Percentiles rank a stretch among this genome's conserved stretches.
Evolutionary conservation across 805 yeast genomes (phyloP).

Genomic region (Ogataea thermomethanolica): DNA sequence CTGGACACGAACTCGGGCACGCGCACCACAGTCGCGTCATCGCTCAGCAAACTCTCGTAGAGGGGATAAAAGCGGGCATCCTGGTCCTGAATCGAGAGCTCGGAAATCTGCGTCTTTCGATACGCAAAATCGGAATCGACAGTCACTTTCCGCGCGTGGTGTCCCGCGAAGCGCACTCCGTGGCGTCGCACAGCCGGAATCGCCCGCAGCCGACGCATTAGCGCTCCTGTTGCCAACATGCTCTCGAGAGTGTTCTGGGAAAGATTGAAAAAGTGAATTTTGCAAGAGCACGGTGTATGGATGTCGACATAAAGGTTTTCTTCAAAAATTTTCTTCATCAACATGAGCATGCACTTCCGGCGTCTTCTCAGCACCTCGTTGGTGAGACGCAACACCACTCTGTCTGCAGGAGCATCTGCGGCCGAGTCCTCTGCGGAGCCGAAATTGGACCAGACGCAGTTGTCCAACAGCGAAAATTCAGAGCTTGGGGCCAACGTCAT

Average conservation of each 20-base stretch:
- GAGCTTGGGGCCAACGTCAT: conserved; percentile 2
- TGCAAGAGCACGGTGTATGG: conserved; percentile 3
- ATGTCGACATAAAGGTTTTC: conserved; percentile 1
- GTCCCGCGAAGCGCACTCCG: not conserved
- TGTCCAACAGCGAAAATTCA: not conserved
- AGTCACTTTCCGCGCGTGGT: conserved; percentile 12
- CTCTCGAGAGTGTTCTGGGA: not conserved
- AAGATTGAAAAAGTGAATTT: not conserved
- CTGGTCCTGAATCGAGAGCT: conserved; percentile 15
- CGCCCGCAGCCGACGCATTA: too few relatives aligned
- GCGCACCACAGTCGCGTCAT: conserved; percentile 24
- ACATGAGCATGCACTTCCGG: conserved; percentile 8
- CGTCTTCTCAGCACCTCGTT: conserved; percentile 4
- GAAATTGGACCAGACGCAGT: too few relatives aligned
- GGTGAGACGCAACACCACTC: conserved; percentile 4
- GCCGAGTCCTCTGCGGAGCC: too few relatives aligned
- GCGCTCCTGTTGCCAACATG: too few relatives aligned
- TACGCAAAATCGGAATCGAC: conserved; percentile 35
- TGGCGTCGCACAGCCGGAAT: too few relatives aligned
- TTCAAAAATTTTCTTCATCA: conserved; percentile 10
- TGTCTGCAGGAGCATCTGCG: not conserved
- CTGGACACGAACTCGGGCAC: conserved; percentile 38
- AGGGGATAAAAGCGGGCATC: conserved; percentile 28
- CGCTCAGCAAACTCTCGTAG: conserved; percentile 9
- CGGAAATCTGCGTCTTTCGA: conserved; percentile 23